Base-by-base conservation (phyloP, 2,329 filamentous ascomycete genomes). In the Stagonosporopsis vannaccii region DNA sequence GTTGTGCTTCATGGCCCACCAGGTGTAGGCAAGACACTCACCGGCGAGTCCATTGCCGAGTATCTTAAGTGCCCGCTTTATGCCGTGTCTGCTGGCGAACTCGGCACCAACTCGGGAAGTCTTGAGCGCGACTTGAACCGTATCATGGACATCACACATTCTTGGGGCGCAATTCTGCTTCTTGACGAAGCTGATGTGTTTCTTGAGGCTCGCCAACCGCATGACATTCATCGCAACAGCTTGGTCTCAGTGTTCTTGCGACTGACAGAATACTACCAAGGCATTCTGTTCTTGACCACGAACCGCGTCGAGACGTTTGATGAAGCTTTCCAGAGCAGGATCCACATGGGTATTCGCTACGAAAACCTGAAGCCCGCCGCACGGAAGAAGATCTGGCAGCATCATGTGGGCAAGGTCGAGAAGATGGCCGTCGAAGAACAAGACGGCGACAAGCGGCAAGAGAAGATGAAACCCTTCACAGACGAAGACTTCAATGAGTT, bases 261-360 rank as follows among this genome's bases (percentile, higher is more conserved):
- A 0, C 82, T 94, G 53, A 81, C 97, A 0, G 93, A 97, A 75
- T 97, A 96, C 74, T 96, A 96, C 78, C 90, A 96, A 70, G 92
- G 92, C 3, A 96, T 96, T 49, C 75, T 96, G 4, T 96, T 97
- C 79, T 77, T 97, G 23, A 97, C 92, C 0, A 96, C 92, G 2
- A 96, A 96, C 72, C 86, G 92, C 1, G 91, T 96, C 1, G 85
- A 90, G 78, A 93, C 90, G 0, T 96, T 97, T 68, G 92, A 97
- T 66, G 91, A 95, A 59, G 92, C 92, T 0, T 96, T 96, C 81
- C 90, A 95, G 71, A 91, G 87, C 9, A 86, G 92, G 22, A 96
- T 96, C 59, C 91, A 96, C 73, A 88, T 96, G 66, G 90, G 91
- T 0, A 80, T 97, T 8, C 84, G 90, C 25, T 97, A 96, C 75